Percentiles rank a stretch among this genome's conserved stretches.
These are phyloP conservation scores for Mucor plumbeus DNA, from an alignment of 371 early-diverging fungal species.

Conservation along the genomic window DNA sequence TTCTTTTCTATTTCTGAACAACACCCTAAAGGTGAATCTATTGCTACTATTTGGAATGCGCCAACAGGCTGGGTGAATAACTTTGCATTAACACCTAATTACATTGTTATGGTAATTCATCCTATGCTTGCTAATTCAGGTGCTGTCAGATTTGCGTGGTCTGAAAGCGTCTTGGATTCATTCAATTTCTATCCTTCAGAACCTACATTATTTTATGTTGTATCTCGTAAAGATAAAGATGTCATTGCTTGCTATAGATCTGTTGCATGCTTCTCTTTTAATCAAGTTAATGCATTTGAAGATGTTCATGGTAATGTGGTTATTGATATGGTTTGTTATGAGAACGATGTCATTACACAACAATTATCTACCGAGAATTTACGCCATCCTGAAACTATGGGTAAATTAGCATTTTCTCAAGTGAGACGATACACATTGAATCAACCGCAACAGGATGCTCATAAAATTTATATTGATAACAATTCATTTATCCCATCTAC, in stretches of 20 bases:
- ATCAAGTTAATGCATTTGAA: conserved; percentile 79
- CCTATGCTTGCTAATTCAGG: conserved; percentile 62
- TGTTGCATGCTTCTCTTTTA: conserved; percentile 68
- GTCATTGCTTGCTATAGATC: conserved; percentile 71
- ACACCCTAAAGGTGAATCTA: conserved; percentile 68
- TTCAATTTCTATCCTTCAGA: conserved; percentile 63
- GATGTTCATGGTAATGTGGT: conserved; percentile 65
- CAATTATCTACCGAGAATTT: conserved; percentile 63
- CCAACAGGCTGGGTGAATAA: conserved; percentile 74
- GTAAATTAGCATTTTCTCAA: conserved; percentile 54
- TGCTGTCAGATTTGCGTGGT: conserved; percentile 75
- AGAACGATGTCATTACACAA: conserved; percentile 63
- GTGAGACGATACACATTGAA: conserved; percentile 65
- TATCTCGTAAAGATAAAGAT: conserved; percentile 70
- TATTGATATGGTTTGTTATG: conserved; percentile 71
- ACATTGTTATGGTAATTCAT: conserved; percentile 68
- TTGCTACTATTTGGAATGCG: conserved; percentile 63
- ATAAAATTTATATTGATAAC: conserved; percentile 43
- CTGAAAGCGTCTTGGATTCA: conserved; percentile 71
- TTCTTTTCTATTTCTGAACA: conserved; percentile 67
- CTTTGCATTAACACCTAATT: conserved; percentile 72
- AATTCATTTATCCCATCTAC: conserved; percentile 35
- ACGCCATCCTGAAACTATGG: conserved; percentile 51
- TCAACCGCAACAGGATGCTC: conserved; percentile 52
- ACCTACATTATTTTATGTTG: conserved; percentile 70